Base-by-base conservation (phyloP, 768 basidiomycete genomes). In the Exsudoporus frostii region DNA sequence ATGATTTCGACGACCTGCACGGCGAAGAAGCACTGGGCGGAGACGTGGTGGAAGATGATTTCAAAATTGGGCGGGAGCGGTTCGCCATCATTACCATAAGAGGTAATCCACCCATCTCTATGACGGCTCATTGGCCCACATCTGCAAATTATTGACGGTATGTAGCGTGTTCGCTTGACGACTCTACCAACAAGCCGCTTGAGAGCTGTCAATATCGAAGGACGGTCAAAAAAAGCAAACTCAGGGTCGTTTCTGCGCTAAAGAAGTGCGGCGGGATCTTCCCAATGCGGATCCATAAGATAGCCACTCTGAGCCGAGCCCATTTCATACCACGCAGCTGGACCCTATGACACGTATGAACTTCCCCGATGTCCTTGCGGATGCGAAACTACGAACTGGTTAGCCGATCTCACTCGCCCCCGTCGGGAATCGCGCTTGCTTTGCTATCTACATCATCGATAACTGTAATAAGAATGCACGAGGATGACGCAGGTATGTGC, bases 321-420 rank as follows among this genome's bases (percentile, higher is more conserved):
- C 53, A 48, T 57, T 50, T 46, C 44, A 42, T 36, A 20, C 20
- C 46, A 29, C 44, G 32, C 37, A 51, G 60, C 15, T 48, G 34
- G 51, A 56, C 63, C 63, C 60, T 59, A 51, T 59, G 50, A 56
- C 48, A 47, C 22, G 46, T 34, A 50, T 48, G 24, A n/a, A 29
- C 37, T 14, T 32, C 9, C 29, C 13, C 25, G 27, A 29, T 24
- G 33, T 22, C 24, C 45, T 41, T 45, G 51, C 44, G 22, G 42
- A 43, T 27, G 39, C 19, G 10, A 49, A 43, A 19, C 37, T 25
- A 33, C 36, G 17, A 14, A 38, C 15, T 39, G 7, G 6, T 30
- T 51, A 61, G 44, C 46, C 55, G 46, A 55, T 32, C 17, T 40
- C 36, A 39, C 40, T 8, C 17, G 17, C 42, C 20, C 41, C 24